Percentiles rank a stretch among this genome's conserved stretches.
phyloP scores from a whole-genome alignment of 228 moss, liverwort and hornwort species.

The Sphagnum fallax region DNA sequence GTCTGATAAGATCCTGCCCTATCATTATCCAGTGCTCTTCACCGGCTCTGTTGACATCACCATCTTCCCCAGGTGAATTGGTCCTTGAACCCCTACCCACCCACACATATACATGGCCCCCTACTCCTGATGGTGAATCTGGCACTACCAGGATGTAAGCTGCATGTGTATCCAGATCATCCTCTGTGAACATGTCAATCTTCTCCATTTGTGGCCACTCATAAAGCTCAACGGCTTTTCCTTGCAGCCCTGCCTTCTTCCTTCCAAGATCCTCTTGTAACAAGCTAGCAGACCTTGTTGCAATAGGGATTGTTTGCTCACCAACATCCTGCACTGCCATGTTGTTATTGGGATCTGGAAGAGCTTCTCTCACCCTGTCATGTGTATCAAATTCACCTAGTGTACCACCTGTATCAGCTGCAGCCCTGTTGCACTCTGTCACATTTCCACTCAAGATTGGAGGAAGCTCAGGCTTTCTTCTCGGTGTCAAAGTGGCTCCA shows the following conservation, averaged over 20 bases:
- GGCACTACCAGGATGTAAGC: conserved; percentile 29
- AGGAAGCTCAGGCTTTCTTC: conserved; percentile 2
- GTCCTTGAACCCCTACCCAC: conserved; percentile 12
- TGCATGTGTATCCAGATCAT: conserved; percentile 29
- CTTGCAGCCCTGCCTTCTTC: neutral
- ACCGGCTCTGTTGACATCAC: neutral
- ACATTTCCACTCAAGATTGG: conserved; percentile 4
- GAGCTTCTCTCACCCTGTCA: neutral
- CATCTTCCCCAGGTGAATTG: neutral
- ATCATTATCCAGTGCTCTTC: conserved; percentile 22
- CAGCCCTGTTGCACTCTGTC: neutral
- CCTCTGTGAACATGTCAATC: conserved; percentile 47
- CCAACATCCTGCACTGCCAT: conserved; percentile 1
- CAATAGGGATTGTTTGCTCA: too few species aligned
- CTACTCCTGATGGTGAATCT: neutral
- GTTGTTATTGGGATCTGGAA: conserved; percentile 1
- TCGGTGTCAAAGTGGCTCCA: conserved; percentile 1
- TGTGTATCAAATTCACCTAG: neutral
- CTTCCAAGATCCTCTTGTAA: conserved; percentile 5
- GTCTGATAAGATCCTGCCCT: conserved; percentile 23
- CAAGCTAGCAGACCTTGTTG: conserved; percentile 4
- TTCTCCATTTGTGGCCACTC: conserved; percentile 43
- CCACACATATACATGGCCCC: conserved; percentile 31
- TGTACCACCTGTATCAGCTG: neutral
- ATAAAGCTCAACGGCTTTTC: conserved; percentile 9